Base-by-base conservation (phyloP, 345 rosid genomes). In the Ceriops zippeliana region DNA sequence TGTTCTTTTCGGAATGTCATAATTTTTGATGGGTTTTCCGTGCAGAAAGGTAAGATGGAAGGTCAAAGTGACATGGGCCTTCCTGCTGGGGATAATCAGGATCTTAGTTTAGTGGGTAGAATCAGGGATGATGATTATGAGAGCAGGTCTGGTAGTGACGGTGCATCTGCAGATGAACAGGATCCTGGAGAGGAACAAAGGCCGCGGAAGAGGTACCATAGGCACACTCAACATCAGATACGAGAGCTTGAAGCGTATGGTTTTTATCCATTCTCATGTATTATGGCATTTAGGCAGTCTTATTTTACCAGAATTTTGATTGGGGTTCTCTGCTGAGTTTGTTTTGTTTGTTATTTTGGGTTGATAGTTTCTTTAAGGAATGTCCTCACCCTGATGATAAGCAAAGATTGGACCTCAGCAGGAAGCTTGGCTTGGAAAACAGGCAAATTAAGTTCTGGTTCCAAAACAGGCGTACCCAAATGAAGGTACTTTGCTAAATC, bases 371-470 rank as follows among this genome's bases (percentile, higher is more conserved):
- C 84, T 90, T 87, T 30, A 81, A 84, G 78, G 85, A 77, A 66
- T 85, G 84, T 65, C 93, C 91, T 70, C 91, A 88, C 70, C 96
- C 96, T 3, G 87, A 83, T 70, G 93, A 88, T 67, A 85, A 85
- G 63, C 91, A 84, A 76, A 83, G 93, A 73, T 6, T 32, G 59
- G 88, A 82, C 57, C 85, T 88, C 56, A 79, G 90, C 68, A 76
- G 70, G 62, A 81, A 74, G 74, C 88, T 90, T 70, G 76, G 83
- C 67, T 71, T 86, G 67, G 90, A 80, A 66, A 62, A 67, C 58
- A 85, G 64, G 68, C 93, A 90, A 78, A 83, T 88, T 76, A 90
- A 90, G 78, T 87, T 87, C 61, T 90, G 96, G 96, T 90, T 90
- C 75, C 96, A 90, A 64, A 90, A 90, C 71, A 70, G 86, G 63